These are phyloP conservation scores for Posidonia australis DNA, from an alignment of 106 monocot genomes.

Conservation along the genomic window DNA sequence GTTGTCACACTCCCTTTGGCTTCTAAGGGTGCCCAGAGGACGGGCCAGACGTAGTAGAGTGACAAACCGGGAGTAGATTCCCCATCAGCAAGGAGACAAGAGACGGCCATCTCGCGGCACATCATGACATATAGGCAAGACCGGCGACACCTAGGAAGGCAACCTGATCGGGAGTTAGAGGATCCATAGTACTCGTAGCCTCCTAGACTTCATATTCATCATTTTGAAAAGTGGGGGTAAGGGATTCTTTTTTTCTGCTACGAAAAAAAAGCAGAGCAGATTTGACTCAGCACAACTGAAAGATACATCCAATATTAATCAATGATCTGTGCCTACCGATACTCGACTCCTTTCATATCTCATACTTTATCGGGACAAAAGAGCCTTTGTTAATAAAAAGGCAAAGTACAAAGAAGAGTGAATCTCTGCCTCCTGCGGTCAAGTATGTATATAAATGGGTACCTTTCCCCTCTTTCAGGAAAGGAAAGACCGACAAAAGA, in stretches of 20 bases:
- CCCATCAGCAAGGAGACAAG: conserved; percentile 20
- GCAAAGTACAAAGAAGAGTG: no score
- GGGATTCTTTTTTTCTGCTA: conserved; percentile 14
- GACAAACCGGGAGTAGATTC: conserved; percentile 7
- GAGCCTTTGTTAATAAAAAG: no score
- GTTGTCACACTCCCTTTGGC: background rate
- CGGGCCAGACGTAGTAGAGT: conserved; percentile 1
- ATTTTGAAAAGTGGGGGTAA: conserved; percentile 17
- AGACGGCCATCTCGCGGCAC: conserved; percentile 30
- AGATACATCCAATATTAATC: conserved; percentile 16
- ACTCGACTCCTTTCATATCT: background rate
- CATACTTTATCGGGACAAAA: no score
- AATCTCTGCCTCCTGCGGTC: no score
- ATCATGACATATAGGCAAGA: conserved; percentile 22
- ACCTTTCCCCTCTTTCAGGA: no score
- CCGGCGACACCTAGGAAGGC: conserved; percentile 20
- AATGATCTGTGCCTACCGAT: conserved; percentile 20
- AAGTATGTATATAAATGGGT: no score
- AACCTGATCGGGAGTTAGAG: conserved; percentile 26
- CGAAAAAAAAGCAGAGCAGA: conserved; percentile 7
- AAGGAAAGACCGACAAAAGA: no score
- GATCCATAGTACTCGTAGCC: conserved; percentile 16
- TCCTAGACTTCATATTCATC: conserved; percentile 17
- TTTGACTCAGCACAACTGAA: conserved; percentile 17
- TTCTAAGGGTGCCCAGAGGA: conserved; percentile 6